Evolutionary conservation across 495 filamentous ascomycete genomes (phyloP), one percentile per base, ranked within the genome.

Genomic region (Lentithecium fluviatile): DNA sequence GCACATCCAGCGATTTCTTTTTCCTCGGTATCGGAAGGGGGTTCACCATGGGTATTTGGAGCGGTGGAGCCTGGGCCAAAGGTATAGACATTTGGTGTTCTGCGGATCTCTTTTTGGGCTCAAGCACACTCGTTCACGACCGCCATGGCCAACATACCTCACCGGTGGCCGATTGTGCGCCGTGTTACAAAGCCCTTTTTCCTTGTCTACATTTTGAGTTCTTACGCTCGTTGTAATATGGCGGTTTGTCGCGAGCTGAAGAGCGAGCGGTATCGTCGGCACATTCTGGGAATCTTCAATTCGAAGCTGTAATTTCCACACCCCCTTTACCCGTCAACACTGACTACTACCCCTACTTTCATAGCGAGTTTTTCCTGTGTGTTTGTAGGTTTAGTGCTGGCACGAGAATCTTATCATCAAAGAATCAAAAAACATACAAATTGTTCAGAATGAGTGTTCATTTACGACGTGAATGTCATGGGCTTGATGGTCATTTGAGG

Each of bases 171-270:
- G 46, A 45, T 32, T 32, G 29, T 3, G 29, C 36, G 47, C 58
- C 49, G 58, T 49, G 58, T 11, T 25, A 40, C 36, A 43, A n/a
- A 32, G 29, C 29, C 29, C 29, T 10, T 10, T 24, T 13, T 38
- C 38, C 20, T 26, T 38, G n/a, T n/a, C n/a, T n/a, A n/a, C n/a
- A n/a, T n/a, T 38, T 61, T 61, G 58, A 60, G 49, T 61, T 61
- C 58, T 61, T 80, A 80, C 80, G 65, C 71, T 80, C 77, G 76
- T 81, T 83, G 77, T 83, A 82, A 80, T 80, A 66, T 32, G 29
- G 29, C 29, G 19, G 51, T 50, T 6, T 5, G 13, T 17, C 34
- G 4, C 29, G n/a, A n/a, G n/a, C 10, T 32, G 4, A 32, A 4
- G 3, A 10, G 24, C 8, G 49, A 2, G 11, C 45, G 24, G 8